Base-by-base conservation (phyloP, 306 rosid genomes). In the Castanospermum australe region DNA sequence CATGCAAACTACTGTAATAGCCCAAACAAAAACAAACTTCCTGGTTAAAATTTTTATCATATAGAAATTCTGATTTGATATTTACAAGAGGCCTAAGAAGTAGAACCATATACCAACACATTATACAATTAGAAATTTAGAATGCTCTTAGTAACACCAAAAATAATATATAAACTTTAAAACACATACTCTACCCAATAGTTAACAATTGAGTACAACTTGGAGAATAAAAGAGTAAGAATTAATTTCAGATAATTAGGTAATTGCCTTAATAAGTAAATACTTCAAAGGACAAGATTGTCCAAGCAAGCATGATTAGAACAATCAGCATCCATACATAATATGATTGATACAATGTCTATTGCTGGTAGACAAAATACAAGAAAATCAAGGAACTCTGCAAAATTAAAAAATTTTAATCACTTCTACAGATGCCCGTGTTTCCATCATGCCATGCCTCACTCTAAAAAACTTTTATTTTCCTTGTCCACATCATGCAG, bases 401-500 rank as follows among this genome's bases (percentile, higher is more conserved):
- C 4, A 63, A 73, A 13, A 36, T 55, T 41, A 10, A 0, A 55
- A 44, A 15, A 54, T 55, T 45, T 20, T 2, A 2, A 13, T 24
- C 44, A 56, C 20, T 56, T 73, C 50, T 18, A 30, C 11, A 41
- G 51, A 47, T 57, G 33, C 61, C 13, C 41, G 42, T 22, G 67
- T 32, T 42, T 55, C 33, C 51, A 14, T 71, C 68, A 35, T 45
- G 47, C 6, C 59, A 47, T 7, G 56, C 56, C 54, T 17, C 51
- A 13, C 22, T 5, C 52, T 6, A 50, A 50, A n/a, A 52, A 28
- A 33, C 41, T 41, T 69, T 12, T 15, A 54, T 22, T 55, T 39
- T 42, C 44, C 62, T 60, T 45, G 62, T 61, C 70, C 24, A 20
- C n/a, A 21, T 63, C 51, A 76, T 76, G 80, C 64, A 63, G 51